Conservation (phyloP, 139 green algal species). For the Asterochloris erici region DNA sequence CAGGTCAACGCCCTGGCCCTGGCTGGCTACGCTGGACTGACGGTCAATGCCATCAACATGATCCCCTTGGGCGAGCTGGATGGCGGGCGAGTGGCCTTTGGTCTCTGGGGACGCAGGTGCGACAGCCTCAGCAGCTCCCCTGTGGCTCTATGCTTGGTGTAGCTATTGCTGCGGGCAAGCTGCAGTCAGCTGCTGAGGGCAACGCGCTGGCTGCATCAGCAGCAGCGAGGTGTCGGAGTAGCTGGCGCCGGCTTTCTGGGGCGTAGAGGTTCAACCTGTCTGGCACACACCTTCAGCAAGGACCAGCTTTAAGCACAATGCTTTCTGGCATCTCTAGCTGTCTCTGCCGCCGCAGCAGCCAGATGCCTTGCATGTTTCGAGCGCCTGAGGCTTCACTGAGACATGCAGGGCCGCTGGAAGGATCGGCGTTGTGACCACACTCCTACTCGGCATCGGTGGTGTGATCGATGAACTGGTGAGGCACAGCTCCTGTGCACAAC, state of each 20-base stretch:
- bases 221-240: neutral
- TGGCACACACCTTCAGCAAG: neutral
- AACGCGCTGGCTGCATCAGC: neutral
- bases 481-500: too few species aligned
- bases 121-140: neutral
- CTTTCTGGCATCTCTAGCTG: too few species aligned
- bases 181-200: too few species aligned
- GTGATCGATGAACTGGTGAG: slow-evolving; percentile 48
- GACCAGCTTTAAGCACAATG: too few species aligned
- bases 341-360: too few species aligned
- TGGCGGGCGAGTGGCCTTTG: slow-evolving; percentile 61
- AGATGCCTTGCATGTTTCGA: too few species aligned
- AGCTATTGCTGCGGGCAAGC: too few species aligned
- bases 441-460: slow-evolving; percentile 53
- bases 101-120: slow-evolving; percentile 28
- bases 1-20: slow-evolving; percentile 57
- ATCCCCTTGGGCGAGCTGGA: slow-evolving; percentile 73
- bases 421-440: slow-evolving; percentile 49
- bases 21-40: slow-evolving; percentile 72
- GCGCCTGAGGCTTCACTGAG: too few species aligned
- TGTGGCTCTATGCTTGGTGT: neutral
- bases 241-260: too few species aligned
- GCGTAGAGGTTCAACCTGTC: neutral
- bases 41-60: slow-evolving; percentile 60
- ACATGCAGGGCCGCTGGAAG: slow-evolving; percentile 29